Percentiles rank a stretch among this genome's conserved stretches.
Evolutionary conservation across 2,329 filamentous ascomycete genomes (phyloP).

Genomic region (Fusarium cyanostomum): DNA sequence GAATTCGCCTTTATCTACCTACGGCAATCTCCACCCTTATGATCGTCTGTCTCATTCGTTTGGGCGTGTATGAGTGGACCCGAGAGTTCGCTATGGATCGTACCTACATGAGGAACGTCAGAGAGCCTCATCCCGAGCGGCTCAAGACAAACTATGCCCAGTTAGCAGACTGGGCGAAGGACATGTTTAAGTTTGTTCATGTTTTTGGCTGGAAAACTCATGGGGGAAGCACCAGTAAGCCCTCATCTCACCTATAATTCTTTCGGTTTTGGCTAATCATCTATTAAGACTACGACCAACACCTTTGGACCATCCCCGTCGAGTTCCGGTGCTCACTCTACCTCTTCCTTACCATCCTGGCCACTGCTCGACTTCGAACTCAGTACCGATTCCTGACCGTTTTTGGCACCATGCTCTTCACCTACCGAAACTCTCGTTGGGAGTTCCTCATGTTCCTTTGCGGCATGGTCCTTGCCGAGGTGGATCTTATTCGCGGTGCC

Average conservation of each 20-base stretch:
- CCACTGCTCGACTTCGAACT: slow-evolving; percentile 57
- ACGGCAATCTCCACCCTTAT: slow-evolving; percentile 60
- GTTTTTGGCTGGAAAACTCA: slow-evolving; percentile 61
- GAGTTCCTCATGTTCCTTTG: slow-evolving; percentile 65
- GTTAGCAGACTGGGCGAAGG: slow-evolving; percentile 56
- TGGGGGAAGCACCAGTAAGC: slow-evolving; percentile 57
- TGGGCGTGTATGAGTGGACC: slow-evolving; percentile 60
- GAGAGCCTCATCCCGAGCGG: slow-evolving; percentile 57
- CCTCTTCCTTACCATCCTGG: slow-evolving; percentile 64
- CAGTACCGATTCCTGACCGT: slow-evolving; percentile 55
- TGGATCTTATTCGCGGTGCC: slow-evolving; percentile 60
- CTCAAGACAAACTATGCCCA: slow-evolving; percentile 53
- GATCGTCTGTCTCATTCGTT: slow-evolving; percentile 54
- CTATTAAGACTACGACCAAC: slow-evolving; percentile 59
- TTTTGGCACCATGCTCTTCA: slow-evolving; percentile 53
- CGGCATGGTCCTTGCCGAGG: slow-evolving; percentile 65
- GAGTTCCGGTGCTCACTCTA: slow-evolving; percentile 68
- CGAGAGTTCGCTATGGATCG: slow-evolving; percentile 56
- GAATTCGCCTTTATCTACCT: slow-evolving; percentile 62
- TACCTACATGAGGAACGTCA: slow-evolving; percentile 57
- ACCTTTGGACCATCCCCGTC: slow-evolving; percentile 71
- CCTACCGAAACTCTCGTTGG: slow-evolving; percentile 60
- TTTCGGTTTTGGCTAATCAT: background rate
- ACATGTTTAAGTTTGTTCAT: slow-evolving; percentile 61
- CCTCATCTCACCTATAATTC: background rate